Percentiles rank a stretch among this genome's conserved stretches.
Conservation (phyloP, 2,329 filamentous ascomycete species). For the Emericellopsis atlantica region DNA sequence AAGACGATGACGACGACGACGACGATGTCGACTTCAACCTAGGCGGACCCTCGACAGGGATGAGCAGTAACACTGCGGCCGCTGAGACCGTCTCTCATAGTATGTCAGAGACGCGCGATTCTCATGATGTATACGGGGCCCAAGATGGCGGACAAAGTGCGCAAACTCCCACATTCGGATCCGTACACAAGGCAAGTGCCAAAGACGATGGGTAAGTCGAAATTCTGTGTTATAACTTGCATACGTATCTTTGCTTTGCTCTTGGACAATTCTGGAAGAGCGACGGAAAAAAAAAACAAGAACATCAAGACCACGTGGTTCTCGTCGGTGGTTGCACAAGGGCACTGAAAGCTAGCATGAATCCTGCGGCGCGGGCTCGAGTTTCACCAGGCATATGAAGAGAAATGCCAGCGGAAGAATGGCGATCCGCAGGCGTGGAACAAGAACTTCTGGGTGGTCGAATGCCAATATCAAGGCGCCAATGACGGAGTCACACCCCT, state of each 20-base stretch:
- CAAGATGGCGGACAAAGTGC: too few species aligned
- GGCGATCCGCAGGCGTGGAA: neutral
- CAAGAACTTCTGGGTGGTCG: neutral
- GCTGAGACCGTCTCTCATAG: neutral
- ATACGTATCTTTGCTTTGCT: neutral
- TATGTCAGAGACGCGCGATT: too few species aligned
- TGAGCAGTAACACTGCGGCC: constrained; percentile 4
- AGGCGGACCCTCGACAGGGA: constrained; percentile 27
- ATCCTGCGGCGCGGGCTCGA: too few species aligned
- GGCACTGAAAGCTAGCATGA: too few species aligned
- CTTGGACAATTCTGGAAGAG: neutral
- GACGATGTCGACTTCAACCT: constrained; percentile 48
- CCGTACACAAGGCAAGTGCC: constrained; percentile 49
- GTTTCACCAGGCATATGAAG: too few species aligned
- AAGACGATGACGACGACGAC: constrained; percentile 36
- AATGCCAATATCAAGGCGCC: neutral
- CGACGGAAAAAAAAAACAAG: neutral
- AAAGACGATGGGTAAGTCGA: constrained; percentile 31
- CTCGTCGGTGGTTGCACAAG: too few species aligned
- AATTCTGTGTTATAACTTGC: neutral
- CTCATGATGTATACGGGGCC: too few species aligned
- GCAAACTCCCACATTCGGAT: constrained; percentile 8
- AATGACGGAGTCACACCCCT: too few species aligned
- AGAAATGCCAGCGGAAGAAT: too few species aligned
- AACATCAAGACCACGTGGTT: too few species aligned